These are phyloP conservation scores for Tylopilus sp. DNA, from an alignment of 1,284 basidiomycete genomes.

Conservation along the genomic window DNA sequence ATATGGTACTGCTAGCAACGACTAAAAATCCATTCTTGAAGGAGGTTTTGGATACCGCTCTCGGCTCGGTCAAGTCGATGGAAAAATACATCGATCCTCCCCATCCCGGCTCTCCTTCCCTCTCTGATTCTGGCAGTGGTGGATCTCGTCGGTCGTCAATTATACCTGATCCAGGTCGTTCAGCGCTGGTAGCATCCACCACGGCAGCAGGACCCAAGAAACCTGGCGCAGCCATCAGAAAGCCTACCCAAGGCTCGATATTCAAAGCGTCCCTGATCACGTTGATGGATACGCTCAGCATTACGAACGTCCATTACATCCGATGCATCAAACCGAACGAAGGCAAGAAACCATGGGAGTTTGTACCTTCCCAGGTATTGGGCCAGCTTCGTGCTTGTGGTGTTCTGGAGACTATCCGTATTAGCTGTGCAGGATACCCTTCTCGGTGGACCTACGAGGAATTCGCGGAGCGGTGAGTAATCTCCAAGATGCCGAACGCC, in stretches of 20 bases:
- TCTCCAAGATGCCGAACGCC: background rate
- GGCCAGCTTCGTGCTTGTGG: constrained; percentile 96
- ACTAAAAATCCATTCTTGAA: constrained; percentile 92
- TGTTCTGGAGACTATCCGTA: constrained; percentile 98
- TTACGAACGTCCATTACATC: constrained; percentile 99
- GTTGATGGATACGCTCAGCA: constrained; percentile 95
- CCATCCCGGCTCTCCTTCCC: constrained; percentile 61
- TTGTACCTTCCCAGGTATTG: constrained; percentile 92
- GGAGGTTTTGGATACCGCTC: constrained; percentile 88
- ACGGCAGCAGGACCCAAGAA: constrained; percentile 47
- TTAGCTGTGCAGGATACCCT: constrained; percentile 98
- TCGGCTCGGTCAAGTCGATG: constrained; percentile 63
- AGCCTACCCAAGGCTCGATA: constrained; percentile 96
- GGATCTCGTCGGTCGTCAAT: constrained; percentile 73
- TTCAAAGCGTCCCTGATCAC: constrained; percentile 95
- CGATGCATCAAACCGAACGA: constrained; percentile 99
- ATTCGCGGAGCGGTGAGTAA: constrained; percentile 89
- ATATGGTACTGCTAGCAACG: constrained; percentile 78
- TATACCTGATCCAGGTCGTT: constrained; percentile 81
- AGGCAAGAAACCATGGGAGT: constrained; percentile 93
- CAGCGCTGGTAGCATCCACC: constrained; percentile 57
- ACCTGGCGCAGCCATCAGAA: constrained; percentile 68
- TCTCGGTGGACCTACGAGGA: constrained; percentile 99
- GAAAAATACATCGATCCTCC: constrained; percentile 47
- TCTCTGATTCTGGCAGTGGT: constrained; percentile 68